Evolutionary conservation across 163 green algal species (phyloP).

Genomic region (Scenedesmus sp.): DNA sequence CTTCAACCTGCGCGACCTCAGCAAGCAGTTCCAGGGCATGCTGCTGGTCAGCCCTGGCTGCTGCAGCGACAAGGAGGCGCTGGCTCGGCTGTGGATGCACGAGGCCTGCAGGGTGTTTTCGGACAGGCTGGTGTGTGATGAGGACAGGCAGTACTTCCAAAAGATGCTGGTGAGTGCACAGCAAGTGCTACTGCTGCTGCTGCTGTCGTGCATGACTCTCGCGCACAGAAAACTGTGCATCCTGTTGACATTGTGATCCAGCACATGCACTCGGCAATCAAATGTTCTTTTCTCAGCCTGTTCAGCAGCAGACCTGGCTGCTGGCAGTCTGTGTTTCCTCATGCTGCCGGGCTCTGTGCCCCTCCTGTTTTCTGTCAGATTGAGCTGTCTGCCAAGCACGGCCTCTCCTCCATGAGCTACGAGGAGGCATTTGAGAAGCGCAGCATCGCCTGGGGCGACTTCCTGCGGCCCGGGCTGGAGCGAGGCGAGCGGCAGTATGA

Average conservation of each 20-base stretch:
- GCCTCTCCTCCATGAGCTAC: conserved; percentile 58
- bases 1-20: conserved; percentile 92
- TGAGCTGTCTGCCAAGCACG: conserved; percentile 73
- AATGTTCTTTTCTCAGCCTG: background rate
- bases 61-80: conserved; percentile 67
- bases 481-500: conserved; percentile 76
- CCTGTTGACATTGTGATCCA: background rate
- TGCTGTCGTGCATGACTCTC: background rate
- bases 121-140: conserved; percentile 81
- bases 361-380: conserved; percentile 51
- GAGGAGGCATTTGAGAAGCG: conserved; percentile 74
- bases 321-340: background rate
- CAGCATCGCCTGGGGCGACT: conserved; percentile 85
- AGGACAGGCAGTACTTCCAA: conserved; percentile 87
- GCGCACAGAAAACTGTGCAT: background rate
- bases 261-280: background rate
- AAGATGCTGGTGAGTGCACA: conserved; percentile 62
- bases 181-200: background rate
- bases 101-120: conserved; percentile 89
- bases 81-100: conserved; percentile 88
- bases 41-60: conserved; percentile 76
- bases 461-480: conserved; percentile 61
- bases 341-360: background rate
- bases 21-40: conserved; percentile 83
- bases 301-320: background rate